Conservation (phyloP, 331 rosid genomes). For the Stylosanthes scabra region DNA sequence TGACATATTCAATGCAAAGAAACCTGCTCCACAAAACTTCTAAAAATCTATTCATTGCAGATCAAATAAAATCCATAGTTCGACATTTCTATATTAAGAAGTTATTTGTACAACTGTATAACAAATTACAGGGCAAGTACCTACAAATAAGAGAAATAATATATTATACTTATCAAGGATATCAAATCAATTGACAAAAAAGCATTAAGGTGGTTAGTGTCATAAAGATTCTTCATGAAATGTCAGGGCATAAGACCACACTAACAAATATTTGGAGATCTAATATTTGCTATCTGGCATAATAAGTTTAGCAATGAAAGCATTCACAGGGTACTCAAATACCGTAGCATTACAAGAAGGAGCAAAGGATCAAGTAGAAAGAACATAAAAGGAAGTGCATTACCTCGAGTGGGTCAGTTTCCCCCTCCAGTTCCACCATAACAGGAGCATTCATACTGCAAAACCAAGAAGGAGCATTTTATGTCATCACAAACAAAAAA, state of each 20-base stretch:
- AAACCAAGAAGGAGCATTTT: conserved; percentile 23
- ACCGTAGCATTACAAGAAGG: not conserved
- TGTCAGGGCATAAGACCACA: not conserved
- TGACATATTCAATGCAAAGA: not conserved
- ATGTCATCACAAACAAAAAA: conserved; percentile 6
- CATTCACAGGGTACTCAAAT: not conserved
- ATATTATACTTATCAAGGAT: not conserved
- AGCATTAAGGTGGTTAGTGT: not conserved
- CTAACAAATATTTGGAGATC: not conserved
- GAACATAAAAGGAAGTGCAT: not conserved
- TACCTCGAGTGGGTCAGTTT: conserved; percentile 90
- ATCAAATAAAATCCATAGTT: not conserved
- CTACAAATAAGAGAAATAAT: not conserved
- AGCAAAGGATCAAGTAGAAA: not conserved
- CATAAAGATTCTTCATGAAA: not conserved
- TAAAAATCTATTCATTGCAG: not conserved
- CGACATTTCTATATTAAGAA: not conserved
- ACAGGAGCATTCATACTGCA: conserved; percentile 91
- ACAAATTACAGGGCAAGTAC: not conserved
- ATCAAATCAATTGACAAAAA: not conserved
- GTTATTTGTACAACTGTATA: not conserved
- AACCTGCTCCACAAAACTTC: not conserved
- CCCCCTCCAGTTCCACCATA: conserved; percentile 94
- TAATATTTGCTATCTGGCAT: not conserved
- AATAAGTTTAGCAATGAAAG: not conserved